phyloP scores from a whole-genome alignment of 2,329 filamentous ascomycete species.

The Paraphoma sp. region DNA sequence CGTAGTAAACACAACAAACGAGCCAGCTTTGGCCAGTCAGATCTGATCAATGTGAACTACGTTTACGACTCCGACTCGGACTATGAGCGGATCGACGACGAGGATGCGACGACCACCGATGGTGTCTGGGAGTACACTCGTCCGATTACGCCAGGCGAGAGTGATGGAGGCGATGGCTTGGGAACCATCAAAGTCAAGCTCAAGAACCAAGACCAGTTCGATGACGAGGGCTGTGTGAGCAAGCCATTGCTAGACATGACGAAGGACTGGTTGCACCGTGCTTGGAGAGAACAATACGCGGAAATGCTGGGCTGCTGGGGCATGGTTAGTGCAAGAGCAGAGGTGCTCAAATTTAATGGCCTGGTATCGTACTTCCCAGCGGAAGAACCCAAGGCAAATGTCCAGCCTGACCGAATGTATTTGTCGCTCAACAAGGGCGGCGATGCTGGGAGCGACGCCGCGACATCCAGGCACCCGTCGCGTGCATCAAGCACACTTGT shows the following conservation, averaged over 20 bases:
- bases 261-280: conserved; percentile 55
- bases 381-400: conserved; percentile 24
- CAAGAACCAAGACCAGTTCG: conserved; percentile 64
- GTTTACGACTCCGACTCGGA: conserved; percentile 44
- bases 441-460: conserved; percentile 13
- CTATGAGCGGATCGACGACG: conserved; percentile 29
- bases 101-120: conserved; percentile 15
- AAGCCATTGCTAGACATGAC: conserved; percentile 58
- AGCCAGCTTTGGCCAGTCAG: conserved; percentile 43
- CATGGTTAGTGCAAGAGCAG: conserved; percentile 60
- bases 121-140: conserved; percentile 31
- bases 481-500: conserved; percentile 33
- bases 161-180: conserved; percentile 12
- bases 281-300: conserved; percentile 65
- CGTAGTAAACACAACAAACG: conserved; percentile 49
- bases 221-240: conserved; percentile 56
- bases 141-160: conserved; percentile 19
- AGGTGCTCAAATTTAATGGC: conserved; percentile 64
- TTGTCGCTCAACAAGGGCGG: conserved; percentile 28
- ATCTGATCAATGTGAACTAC: conserved; percentile 36
- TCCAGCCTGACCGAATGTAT: conserved; percentile 35
- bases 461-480: conserved; percentile 23
- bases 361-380: conserved; percentile 45
- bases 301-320: conserved; percentile 66
- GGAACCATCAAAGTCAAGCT: conserved; percentile 56